Base-by-base conservation (phyloP, 1,284 basidiomycete species). In the Fomitopsis pinicola region DNA sequence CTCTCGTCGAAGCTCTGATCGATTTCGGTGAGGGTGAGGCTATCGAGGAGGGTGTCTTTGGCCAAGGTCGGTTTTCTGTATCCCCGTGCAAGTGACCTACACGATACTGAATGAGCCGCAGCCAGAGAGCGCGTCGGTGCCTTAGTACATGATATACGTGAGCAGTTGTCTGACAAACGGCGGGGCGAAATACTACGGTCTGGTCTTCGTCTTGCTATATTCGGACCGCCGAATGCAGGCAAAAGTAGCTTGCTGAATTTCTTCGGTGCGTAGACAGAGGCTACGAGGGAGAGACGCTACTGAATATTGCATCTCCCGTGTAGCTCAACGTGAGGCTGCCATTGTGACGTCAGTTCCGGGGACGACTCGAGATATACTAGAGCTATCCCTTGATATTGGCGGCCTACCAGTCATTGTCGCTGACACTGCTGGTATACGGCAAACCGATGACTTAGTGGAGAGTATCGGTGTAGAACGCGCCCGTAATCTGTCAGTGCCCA, bases 21-120 rank as follows among this genome's bases (percentile, higher is more conserved):
- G 94, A 96, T 72, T 97, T 96, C 72, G 89, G 90, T 6, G 94
- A 96, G 73, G 91, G 89, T 28, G 93, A 95, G 69, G 89, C 92
- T 22, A 85, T 95, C 38, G 92, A 94, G 65, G 88, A 90, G 40
- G 89, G 86, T 19, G 82, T 88, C 1, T 88, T 85, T 68, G 82
- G 85, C 6, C 77, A 83, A 75, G 88, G 90, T 88, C 50, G 3
- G 56, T 61, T 17, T 26, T 44, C 4, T n/a, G 19, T 28, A 7
- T 6, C 5, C 28, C 33, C 22, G 7, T 50, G 22, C 9, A 22
- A 19, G 8, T 40, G 15, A 12, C 14, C 26, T 50, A n/a, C 40
- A 19, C 5, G 19, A 8, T 12, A 35, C 15, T 48, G 8, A 58
- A 9, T 33, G n/a, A 30, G n/a, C 3, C 59, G 3, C 63, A 89